Conservation (phyloP, 225 moss, liverwort and hornwort genomes). For the Pseudisothecium myosuroides region DNA sequence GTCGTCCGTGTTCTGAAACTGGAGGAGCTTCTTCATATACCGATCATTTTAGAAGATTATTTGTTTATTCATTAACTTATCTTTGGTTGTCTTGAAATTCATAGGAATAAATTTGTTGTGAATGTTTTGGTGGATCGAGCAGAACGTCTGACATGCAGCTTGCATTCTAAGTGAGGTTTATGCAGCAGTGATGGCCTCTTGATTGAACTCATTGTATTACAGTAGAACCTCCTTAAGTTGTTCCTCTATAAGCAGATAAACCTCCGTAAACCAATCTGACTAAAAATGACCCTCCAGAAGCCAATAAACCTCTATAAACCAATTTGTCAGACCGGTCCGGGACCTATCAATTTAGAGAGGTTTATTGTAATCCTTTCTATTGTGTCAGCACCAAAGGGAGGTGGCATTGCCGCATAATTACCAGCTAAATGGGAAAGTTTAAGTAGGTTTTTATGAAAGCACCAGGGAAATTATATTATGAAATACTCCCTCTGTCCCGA, state of each 20-base stretch:
- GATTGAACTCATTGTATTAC: neutral
- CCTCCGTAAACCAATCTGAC: no score
- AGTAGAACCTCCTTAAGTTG: no score
- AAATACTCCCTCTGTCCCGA: no score
- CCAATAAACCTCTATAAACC: no score
- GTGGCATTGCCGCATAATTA: neutral
- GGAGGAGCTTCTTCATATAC: neutral
- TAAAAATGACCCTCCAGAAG: no score
- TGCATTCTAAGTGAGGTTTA: neutral
- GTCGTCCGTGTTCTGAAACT: neutral
- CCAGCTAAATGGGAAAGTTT: neutral
- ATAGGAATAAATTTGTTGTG: conserved; percentile 37
- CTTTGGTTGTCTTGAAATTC: neutral
- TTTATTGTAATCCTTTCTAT: neutral
- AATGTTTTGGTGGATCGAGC: conserved; percentile 38
- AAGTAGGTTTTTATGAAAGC: neutral
- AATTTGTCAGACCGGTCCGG: no score
- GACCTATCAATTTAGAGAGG: no score
- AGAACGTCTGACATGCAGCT: conserved; percentile 1
- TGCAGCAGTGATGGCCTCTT: neutral
- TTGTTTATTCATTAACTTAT: neutral
- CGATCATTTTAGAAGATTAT: neutral
- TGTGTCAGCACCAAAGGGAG: neutral
- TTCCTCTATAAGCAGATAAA: no score
- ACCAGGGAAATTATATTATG: no score